phyloP scores from a whole-genome alignment of 2,329 filamentous ascomycete species.

The Penicillium sp. region DNA sequence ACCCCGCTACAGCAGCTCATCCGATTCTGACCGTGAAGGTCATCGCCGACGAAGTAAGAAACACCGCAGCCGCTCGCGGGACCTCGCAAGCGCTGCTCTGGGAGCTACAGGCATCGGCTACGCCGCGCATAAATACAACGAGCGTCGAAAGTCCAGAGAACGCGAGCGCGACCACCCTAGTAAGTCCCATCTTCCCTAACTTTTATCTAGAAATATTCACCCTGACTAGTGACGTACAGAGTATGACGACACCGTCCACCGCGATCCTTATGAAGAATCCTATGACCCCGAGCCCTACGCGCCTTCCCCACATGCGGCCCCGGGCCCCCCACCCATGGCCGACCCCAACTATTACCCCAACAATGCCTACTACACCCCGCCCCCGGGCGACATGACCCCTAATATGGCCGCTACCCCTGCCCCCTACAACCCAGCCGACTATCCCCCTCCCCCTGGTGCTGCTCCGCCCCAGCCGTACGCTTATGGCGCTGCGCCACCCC shows the following conservation, averaged over 20 bases:
- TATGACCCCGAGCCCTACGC: constrained; percentile 42
- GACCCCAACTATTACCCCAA: constrained; percentile 40
- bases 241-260: constrained; percentile 31
- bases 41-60: constrained; percentile 35
- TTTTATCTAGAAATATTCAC: constrained; percentile 9
- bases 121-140: constrained; percentile 58
- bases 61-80: constrained; percentile 43
- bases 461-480: constrained; percentile 40
- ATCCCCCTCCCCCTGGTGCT: constrained; percentile 44
- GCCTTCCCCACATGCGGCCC: constrained; percentile 36
- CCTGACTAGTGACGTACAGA: constrained; percentile 21
- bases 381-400: constrained; percentile 35
- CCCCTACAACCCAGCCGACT: constrained; percentile 41
- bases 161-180: constrained; percentile 53
- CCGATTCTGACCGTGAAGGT: constrained; percentile 38
- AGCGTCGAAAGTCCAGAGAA: constrained; percentile 54
- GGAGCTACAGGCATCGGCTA: constrained; percentile 59
- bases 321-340: constrained; percentile 30
- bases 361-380: constrained; percentile 45
- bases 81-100: constrained; percentile 55
- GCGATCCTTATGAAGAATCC: constrained; percentile 43
- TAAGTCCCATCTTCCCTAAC: constrained; percentile 35
- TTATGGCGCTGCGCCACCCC: constrained; percentile 32
- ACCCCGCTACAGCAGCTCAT: constrained; percentile 36
- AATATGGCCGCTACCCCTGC: constrained; percentile 26